Conservation (phyloP, 2,329 filamentous ascomycete species). For the Incumbomyces lentus region DNA sequence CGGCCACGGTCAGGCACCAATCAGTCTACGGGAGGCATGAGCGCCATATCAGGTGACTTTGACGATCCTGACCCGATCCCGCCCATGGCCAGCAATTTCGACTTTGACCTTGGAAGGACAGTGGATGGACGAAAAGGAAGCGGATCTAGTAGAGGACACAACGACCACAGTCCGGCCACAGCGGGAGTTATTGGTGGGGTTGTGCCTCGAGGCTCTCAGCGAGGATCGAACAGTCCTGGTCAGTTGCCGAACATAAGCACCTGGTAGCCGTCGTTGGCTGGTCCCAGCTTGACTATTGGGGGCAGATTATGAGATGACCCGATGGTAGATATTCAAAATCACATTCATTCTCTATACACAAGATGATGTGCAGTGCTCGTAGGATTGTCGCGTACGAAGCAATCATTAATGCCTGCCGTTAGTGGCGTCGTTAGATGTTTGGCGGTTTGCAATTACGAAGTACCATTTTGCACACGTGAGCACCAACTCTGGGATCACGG, state of each 20-base stretch:
- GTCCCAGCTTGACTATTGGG: background rate
- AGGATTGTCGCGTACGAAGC: too few relatives aligned
- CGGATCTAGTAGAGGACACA: conserved; percentile 20
- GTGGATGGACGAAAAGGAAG: conserved; percentile 19
- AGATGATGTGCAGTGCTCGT: background rate
- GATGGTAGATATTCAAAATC: conserved; percentile 5
- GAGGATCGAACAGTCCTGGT: conserved; percentile 19
- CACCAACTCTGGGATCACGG: background rate
- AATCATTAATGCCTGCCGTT: too few relatives aligned
- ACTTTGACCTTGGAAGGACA: conserved; percentile 12
- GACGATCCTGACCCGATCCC: conserved; percentile 23
- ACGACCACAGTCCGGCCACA: conserved; percentile 20
- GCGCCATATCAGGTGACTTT: conserved; percentile 20
- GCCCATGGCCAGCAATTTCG: conserved; percentile 16
- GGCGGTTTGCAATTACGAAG: too few relatives aligned
- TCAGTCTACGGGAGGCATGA: conserved; percentile 18
- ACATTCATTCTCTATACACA: conserved; percentile 2
- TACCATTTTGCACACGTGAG: background rate
- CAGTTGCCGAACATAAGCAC: conserved; percentile 14
- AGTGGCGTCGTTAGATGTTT: too few relatives aligned
- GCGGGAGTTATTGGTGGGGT: conserved; percentile 13
- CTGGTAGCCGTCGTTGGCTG: conserved; percentile 9
- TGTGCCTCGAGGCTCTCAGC: conserved; percentile 15
- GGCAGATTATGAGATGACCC: background rate
- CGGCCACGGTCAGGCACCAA: conserved; percentile 21